Base-by-base conservation (phyloP, 1,284 basidiomycete genomes). In the Heterobasidion parviporum region DNA sequence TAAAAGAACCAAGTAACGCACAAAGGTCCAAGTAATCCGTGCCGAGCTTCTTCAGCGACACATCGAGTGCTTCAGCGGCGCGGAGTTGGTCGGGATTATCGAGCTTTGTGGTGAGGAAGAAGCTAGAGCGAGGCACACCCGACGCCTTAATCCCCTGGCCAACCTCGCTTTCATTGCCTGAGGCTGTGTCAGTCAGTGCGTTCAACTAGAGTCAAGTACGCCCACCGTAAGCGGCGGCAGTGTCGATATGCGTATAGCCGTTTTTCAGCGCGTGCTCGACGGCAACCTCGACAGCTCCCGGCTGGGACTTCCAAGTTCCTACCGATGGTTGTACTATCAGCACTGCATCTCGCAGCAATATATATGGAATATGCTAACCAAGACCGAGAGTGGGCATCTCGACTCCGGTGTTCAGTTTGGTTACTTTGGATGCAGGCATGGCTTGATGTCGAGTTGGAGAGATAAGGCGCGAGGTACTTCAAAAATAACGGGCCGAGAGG, bases 51-150 rank as follows among this genome's bases (percentile, higher is more conserved):
- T 78, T 72, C 53, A 94, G 75, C 35, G 89, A 90, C 55, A 77
- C 71, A 60, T 86, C 77, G 54, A 95, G 76, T n/a, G 89, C 87
- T 50, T 78, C 79, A 50, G 76, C 72, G 41, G 81, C 79, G 38
- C 79, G 74, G 60, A 75, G 74, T 62, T 90, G 88, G 67, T 87
- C 83, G 32, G 78, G 71, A 72, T 90, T 89, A 69, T 85, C 80
- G 57, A 92, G 79, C 68, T 92, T 91, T 54, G 85, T 88, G 56
- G 87, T 91, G 54, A 91, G 69, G 75, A 89, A 92, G 68, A 92
- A 76, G 47, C 80, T 71, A 54, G 76, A 74, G 57, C 89, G 80
- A 12, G 80, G 74, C n/a, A 90, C 79, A 26, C 84, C 85, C 20
- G 82, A 86, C 33, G 72, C 78, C 67, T 82, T 83, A 74, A 94